A percentile compares a stretch with the other conserved stretches of the same genome.
Evolutionary conservation across 2,329 filamentous ascomycete species (phyloP).

Genomic region (Phaeosphaeria sp.): DNA sequence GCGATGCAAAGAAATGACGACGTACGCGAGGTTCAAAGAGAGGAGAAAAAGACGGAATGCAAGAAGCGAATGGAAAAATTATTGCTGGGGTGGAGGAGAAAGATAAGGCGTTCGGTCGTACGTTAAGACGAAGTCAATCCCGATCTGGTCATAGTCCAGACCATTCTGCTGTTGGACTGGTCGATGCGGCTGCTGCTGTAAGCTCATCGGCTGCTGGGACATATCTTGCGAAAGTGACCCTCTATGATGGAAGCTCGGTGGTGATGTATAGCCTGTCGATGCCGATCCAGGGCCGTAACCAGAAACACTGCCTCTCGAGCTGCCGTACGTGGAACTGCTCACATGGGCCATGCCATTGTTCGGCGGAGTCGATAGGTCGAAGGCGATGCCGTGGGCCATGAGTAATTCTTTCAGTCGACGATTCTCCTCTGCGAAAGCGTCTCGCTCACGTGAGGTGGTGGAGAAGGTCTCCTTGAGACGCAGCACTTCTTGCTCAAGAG

Average conservation of each 20-base stretch:
- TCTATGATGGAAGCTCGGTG: slow-evolving; percentile 44
- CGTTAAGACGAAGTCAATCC: slow-evolving; percentile 91
- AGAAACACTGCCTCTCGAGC: slow-evolving; percentile 63
- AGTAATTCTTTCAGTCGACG: slow-evolving; percentile 71
- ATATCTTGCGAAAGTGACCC: slow-evolving; percentile 40
- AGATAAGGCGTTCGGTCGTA: slow-evolving; percentile 74
- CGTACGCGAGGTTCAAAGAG: slow-evolving; percentile 29
- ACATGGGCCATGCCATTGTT: slow-evolving; percentile 42
- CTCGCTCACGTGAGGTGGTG: slow-evolving; percentile 75
- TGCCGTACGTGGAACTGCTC: slow-evolving; percentile 50
- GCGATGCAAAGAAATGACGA: slow-evolving; percentile 26
- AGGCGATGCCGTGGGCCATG: slow-evolving; percentile 63
- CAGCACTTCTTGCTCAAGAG: slow-evolving; percentile 88
- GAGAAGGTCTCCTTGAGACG: slow-evolving; percentile 86
- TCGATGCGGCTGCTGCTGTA: slow-evolving; percentile 26
- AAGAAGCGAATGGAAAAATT: slow-evolving; percentile 24
- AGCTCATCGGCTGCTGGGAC: slow-evolving; percentile 20
- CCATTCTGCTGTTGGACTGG: slow-evolving; percentile 44
- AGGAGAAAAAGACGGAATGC: slow-evolving; percentile 24
- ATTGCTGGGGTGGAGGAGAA: slow-evolving; percentile 50
- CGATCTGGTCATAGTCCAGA: slow-evolving; percentile 79
- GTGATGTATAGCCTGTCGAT: slow-evolving; percentile 56
- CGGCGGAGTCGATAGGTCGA: slow-evolving; percentile 54
- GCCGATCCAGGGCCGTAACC: slow-evolving; percentile 62
- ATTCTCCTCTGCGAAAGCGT: slow-evolving; percentile 80